Base-by-base conservation (phyloP, 495 filamentous ascomycete genomes). In the Daldinia concentrica region DNA sequence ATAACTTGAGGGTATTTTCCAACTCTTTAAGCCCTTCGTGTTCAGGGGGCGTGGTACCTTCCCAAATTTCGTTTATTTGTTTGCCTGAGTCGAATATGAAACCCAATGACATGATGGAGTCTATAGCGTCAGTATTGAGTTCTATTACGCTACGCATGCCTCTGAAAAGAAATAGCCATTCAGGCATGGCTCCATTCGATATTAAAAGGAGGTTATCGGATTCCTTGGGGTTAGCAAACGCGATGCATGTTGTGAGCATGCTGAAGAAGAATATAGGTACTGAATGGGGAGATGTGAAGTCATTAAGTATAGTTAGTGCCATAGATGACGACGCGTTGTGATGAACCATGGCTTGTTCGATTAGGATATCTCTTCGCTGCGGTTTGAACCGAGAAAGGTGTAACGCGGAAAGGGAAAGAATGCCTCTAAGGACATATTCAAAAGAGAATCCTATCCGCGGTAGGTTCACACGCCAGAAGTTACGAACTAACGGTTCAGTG, bases 211-310 rank as follows among this genome's bases (percentile, higher is more conserved):
- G 78, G 39, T 81, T 72, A 12, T 79, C 76, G 1, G 79, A 76
- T 8, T 82, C 71, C 14, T 78, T 77, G 3, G 85, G 84, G n/a
- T 82, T 77, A 7, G 81, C 84, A 55, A 88, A 81, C 30, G 81
- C 76, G 54, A 85, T 80, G 14, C 84, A 79, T 5, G 79, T 83
- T 4, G 83, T 86, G 12, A 88, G 76, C 34, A 84, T 79, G 24
- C 85, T 85, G 67, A 87, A 85, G 27, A 83, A 82, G 61, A 86
- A 81, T 3, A 86, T 80, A 1, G 84, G 85, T n/a, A 83, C 80
- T 48, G 83, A 86, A 62, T 86, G 85, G 17, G 81, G 72, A 7
- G 80, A 77, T 5, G 72, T 83, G 27, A 87, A 68, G 51, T 82
- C 79, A 57, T 82, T 80, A 43, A 88, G 78, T 1, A 83, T 77